Conservation (phyloP, 345 rosid genomes). For the Eucalyptus polyanthemos region DNA sequence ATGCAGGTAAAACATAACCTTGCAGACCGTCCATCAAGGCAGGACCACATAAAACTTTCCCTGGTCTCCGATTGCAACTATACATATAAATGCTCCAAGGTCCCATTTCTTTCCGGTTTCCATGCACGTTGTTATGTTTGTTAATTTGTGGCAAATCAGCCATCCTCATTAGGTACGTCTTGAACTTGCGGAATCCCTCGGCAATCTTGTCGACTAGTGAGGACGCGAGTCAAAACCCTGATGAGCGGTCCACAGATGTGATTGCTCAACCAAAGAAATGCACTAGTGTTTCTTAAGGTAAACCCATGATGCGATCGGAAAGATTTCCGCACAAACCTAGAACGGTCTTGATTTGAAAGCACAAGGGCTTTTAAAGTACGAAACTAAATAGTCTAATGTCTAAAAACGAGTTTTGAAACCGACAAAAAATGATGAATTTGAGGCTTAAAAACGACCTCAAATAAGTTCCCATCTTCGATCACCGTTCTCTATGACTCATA, state of each 20-base stretch:
- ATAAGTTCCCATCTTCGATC: no score
- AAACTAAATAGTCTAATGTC: neutral
- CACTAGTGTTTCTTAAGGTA: neutral
- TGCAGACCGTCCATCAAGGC: neutral
- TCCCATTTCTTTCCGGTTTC: neutral
- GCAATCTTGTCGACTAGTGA: neutral
- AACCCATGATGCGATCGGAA: neutral
- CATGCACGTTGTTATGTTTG: neutral
- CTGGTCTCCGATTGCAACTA: conserved; percentile 3
- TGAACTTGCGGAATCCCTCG: neutral
- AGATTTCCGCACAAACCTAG: neutral
- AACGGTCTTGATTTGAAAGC: neutral
- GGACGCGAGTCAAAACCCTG: neutral
- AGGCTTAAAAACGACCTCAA: neutral
- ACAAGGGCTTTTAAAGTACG: neutral
- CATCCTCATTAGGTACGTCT: neutral
- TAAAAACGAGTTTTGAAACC: neutral
- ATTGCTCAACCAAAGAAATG: neutral
- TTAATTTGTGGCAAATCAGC: neutral
- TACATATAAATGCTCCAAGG: neutral
- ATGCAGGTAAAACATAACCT: neutral
- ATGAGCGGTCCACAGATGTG: neutral
- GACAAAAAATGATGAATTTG: neutral
- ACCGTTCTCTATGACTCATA: neutral
- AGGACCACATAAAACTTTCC: neutral